phyloP scores from a whole-genome alignment of 306 rosid genomes.

The Lathyrus tuberosus region DNA sequence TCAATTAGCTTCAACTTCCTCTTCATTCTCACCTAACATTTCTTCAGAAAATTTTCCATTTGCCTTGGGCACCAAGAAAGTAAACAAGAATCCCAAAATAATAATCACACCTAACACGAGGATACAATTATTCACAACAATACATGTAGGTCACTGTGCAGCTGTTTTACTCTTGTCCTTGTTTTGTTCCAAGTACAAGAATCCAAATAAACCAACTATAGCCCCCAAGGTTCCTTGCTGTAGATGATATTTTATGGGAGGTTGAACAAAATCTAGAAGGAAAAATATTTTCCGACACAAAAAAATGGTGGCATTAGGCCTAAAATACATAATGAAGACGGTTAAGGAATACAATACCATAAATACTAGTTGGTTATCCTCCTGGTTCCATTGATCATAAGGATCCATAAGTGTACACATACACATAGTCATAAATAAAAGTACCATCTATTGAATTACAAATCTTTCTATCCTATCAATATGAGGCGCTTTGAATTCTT shows the following conservation, averaged over 20 bases:
- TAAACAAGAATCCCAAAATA: too few species aligned
- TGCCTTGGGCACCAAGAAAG: too few species aligned
- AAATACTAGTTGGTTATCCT: conserved; percentile 64
- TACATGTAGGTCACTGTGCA: too few species aligned
- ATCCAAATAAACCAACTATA: conserved; percentile 69
- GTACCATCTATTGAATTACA: conserved; percentile 70
- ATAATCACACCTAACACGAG: too few species aligned
- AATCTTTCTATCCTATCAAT: conserved; percentile 76
- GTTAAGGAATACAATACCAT: conserved; percentile 65
- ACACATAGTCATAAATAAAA: conserved; percentile 82
- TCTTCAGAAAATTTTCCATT: too few species aligned
- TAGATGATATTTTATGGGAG: conserved; percentile 78
- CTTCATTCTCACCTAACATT: too few species aligned
- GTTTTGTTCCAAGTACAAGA: too few species aligned
- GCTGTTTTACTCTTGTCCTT: too few species aligned
- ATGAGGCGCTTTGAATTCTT: conserved; percentile 64
- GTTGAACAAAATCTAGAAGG: conserved; percentile 69
- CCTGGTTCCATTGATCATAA: conserved; percentile 74
- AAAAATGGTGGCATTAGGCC: conserved; percentile 83
- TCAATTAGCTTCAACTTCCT: too few species aligned
- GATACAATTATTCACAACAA: too few species aligned
- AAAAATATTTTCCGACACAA: conserved; percentile 79
- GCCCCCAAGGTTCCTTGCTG: conserved; percentile 79
- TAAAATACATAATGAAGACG: conserved; percentile 75
- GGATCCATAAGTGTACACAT: conserved; percentile 85